Percentiles rank a stretch among this genome's conserved stretches.
phyloP scores from a whole-genome alignment of 441 rosid species.

The Populus hybrid region DNA sequence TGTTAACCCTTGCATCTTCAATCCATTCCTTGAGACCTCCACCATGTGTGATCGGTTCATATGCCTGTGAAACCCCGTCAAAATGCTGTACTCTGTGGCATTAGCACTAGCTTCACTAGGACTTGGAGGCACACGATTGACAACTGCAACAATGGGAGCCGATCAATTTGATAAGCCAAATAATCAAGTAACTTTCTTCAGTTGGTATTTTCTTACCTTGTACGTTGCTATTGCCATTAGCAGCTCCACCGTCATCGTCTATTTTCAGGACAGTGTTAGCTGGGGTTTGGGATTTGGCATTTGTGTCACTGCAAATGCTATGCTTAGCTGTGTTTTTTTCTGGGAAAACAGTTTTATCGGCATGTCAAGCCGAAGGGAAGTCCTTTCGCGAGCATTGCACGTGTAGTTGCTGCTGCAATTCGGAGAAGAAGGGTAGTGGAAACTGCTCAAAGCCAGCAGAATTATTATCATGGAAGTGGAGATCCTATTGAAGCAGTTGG shows the following conservation, averaged over 20 bases:
- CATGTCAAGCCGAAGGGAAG: slow-evolving; percentile 42
- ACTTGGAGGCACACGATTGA: slow-evolving; percentile 34
- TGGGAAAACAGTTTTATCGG: slow-evolving; percentile 34
- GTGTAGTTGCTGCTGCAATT: too few species aligned
- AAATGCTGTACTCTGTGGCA: slow-evolving; percentile 35
- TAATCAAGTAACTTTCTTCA: slow-evolving; percentile 45
- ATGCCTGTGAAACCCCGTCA: slow-evolving; percentile 33
- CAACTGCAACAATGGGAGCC: not conserved
- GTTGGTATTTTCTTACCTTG: slow-evolving; percentile 38
- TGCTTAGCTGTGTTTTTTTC: slow-evolving; percentile 29
- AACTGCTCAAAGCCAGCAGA: too few species aligned
- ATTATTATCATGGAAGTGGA: not conserved
- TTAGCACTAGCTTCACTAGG: slow-evolving; percentile 36
- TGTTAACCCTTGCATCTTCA: slow-evolving; percentile 36
- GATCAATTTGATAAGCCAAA: slow-evolving; percentile 39
- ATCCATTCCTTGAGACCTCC: slow-evolving; percentile 36
- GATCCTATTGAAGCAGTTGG: not conserved
- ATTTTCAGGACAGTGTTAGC: slow-evolving; percentile 40
- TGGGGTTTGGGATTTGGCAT: slow-evolving; percentile 50
- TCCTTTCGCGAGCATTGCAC: slow-evolving; percentile 39
- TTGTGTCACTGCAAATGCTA: slow-evolving; percentile 20
- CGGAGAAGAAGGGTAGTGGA: too few species aligned
- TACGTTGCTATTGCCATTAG: slow-evolving; percentile 5
- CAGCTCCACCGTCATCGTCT: slow-evolving; percentile 34
- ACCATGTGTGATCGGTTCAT: slow-evolving; percentile 34